phyloP scores from a whole-genome alignment of 371 early-diverging fungal genomes.

The Chytridium lagenaria region DNA sequence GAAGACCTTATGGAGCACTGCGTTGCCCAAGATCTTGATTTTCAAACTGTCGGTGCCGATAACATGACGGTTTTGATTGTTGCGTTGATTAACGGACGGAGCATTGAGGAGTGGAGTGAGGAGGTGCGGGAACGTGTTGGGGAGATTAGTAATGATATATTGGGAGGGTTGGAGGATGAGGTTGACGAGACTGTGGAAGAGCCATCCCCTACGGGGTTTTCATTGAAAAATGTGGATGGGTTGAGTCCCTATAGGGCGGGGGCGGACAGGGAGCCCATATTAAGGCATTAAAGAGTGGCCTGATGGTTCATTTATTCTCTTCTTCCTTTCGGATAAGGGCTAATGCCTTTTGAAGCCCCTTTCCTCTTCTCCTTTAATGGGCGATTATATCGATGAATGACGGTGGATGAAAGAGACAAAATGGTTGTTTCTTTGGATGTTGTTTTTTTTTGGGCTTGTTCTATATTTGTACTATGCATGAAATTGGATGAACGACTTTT shows the following conservation, averaged over 20 bases:
- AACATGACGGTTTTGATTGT: slow-evolving; percentile 97
- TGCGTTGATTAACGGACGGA: slow-evolving; percentile 75
- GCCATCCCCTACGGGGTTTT: background rate
- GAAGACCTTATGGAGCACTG: slow-evolving; percentile 92
- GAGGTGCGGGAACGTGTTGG: background rate
- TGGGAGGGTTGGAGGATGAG: background rate
- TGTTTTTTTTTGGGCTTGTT: background rate
- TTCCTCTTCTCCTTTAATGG: too few relatives aligned
- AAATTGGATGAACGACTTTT: too few relatives aligned
- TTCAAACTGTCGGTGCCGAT: slow-evolving; percentile 94
- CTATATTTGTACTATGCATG: too few relatives aligned
- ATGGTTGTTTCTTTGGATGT: background rate
- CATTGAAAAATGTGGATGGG: background rate
- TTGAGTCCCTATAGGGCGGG: background rate
- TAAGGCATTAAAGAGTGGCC: slow-evolving; percentile 3
- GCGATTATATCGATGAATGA: too few relatives aligned
- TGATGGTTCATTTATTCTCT: too few relatives aligned
- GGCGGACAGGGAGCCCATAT: background rate
- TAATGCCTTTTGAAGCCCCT: too few relatives aligned
- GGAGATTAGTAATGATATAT: background rate
- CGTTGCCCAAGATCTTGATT: slow-evolving; percentile 78
- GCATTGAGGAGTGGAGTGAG: slow-evolving; percentile 37
- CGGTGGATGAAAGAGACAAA: too few relatives aligned
- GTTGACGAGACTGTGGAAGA: background rate
- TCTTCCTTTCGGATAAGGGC: too few relatives aligned